These are phyloP conservation scores for Tuber calosporum DNA, from an alignment of 495 filamentous ascomycete species.

Conservation along the genomic window DNA sequence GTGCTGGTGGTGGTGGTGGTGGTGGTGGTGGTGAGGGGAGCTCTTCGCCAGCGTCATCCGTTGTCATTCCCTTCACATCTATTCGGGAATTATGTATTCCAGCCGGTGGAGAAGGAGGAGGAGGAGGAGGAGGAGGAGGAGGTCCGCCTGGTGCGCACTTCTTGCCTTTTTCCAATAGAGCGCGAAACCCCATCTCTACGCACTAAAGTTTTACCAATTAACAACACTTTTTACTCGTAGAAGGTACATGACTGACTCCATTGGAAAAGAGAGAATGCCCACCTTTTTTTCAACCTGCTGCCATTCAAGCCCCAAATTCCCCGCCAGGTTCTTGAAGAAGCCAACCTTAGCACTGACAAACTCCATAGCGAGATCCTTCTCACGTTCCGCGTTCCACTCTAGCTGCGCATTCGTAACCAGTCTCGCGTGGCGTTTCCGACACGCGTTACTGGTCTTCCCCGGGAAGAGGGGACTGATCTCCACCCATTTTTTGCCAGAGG, in stretches of 20 bases:
- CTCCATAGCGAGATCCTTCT: conserved; percentile 49
- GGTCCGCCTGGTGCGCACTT: not conserved
- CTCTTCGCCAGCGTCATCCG: not conserved
- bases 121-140: not conserved
- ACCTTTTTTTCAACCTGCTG: conserved; percentile 53
- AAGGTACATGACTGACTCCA: not conserved
- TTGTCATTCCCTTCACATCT: not conserved
- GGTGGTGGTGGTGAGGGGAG: no score
- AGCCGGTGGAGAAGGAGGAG: not conserved
- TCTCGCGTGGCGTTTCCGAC: conserved; percentile 55
- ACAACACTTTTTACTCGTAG: not conserved
- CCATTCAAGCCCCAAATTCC: conserved; percentile 50
- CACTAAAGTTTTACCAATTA: conserved; percentile 15
- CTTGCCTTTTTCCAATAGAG: conserved; percentile 29
- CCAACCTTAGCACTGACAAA: conserved; percentile 50
- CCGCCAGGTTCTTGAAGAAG: conserved; percentile 52
- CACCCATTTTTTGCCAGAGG: conserved; percentile 29
- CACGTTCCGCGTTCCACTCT: conserved; percentile 51
- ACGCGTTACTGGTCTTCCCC: conserved; percentile 54
- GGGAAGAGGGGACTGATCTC: conserved; percentile 45
- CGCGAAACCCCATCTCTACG: conserved; percentile 30
- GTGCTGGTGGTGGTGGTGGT: not conserved
- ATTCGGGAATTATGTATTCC: not conserved
- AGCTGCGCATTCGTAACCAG: conserved; percentile 51
- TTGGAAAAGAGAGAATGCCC: conserved; percentile 18